These are phyloP conservation scores for Eruca vesicaria DNA, from an alignment of 441 rosid species.

Conservation along the genomic window DNA sequence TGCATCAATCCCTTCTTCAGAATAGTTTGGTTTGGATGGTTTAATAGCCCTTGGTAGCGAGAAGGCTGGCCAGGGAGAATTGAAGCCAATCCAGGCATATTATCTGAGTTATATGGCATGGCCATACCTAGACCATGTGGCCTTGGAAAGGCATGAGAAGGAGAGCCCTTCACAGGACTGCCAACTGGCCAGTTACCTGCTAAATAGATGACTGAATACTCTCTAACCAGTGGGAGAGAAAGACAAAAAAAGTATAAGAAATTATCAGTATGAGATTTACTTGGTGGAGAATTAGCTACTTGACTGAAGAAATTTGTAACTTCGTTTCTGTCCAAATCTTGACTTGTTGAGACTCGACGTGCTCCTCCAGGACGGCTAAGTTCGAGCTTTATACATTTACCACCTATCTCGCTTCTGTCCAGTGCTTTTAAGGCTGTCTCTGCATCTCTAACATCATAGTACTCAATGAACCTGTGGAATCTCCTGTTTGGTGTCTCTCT, in stretches of 20 bases:
- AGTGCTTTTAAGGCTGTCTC: conserved; percentile 79
- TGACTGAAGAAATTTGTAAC: conserved; percentile 57
- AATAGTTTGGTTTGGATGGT: conserved; percentile 48
- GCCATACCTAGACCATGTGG: conserved; percentile 55
- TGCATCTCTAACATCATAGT: conserved; percentile 85
- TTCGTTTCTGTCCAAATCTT: conserved; percentile 77
- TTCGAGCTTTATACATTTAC: conserved; percentile 91
- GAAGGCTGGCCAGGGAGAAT: conserved; percentile 58
- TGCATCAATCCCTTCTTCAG: conserved; percentile 40
- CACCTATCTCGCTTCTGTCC: conserved; percentile 86
- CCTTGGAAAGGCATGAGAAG: conserved; percentile 52
- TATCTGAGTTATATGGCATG: conserved; percentile 49
- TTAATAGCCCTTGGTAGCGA: conserved; percentile 53
- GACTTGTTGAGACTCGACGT: conserved; percentile 70
- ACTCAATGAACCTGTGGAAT: conserved; percentile 85
- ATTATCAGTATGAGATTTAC: conserved; percentile 28
- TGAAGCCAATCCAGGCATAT: conserved; percentile 74
- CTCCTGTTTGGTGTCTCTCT: conserved; percentile 85
- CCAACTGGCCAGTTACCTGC: conserved; percentile 72
- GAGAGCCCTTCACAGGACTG: conserved; percentile 63
- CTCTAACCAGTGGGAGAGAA: not conserved
- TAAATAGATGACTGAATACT: conserved; percentile 22
- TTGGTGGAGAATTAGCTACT: conserved; percentile 81
- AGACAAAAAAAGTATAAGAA: conserved; percentile 13
- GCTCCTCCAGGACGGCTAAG: conserved; percentile 95